Evolutionary conservation across 2,329 filamentous ascomycete genomes (phyloP).

Genomic region (Pyrenochaeta sp.): DNA sequence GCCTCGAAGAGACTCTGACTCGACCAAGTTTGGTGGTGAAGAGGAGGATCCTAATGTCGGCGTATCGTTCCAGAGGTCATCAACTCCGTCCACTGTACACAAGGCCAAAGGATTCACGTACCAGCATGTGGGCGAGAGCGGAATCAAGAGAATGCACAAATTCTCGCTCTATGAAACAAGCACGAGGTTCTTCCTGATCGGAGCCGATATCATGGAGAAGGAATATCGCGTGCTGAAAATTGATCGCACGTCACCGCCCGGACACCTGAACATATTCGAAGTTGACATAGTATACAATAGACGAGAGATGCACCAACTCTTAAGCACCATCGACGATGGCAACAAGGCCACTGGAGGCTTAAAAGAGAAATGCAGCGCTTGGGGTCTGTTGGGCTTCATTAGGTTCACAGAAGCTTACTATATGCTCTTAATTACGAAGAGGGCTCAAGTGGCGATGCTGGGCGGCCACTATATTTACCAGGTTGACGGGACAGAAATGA

Average conservation of each 20-base stretch:
- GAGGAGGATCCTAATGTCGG: slow-evolving; percentile 52
- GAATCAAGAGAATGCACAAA: slow-evolving; percentile 77
- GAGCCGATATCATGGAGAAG: slow-evolving; percentile 87
- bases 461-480: slow-evolving; percentile 97
- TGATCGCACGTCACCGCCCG: slow-evolving; percentile 83
- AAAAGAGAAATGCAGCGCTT: slow-evolving; percentile 87
- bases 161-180: slow-evolving; percentile 98
- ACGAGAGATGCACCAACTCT: slow-evolving; percentile 89
- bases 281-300: slow-evolving; percentile 95
- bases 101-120: slow-evolving; percentile 51
- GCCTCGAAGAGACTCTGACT: slow-evolving; percentile 39
- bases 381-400: slow-evolving; percentile 95
- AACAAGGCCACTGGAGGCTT: slow-evolving; percentile 91
- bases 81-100: slow-evolving; percentile 50
- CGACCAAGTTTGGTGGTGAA: slow-evolving; percentile 50
- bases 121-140: slow-evolving; percentile 54
- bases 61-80: slow-evolving; percentile 49
- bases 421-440: slow-evolving; percentile 95
- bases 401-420: slow-evolving; percentile 96
- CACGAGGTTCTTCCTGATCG: slow-evolving; percentile 91
- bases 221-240: slow-evolving; percentile 94
- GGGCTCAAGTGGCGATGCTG: slow-evolving; percentile 94
- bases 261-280: slow-evolving; percentile 83
- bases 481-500: slow-evolving; percentile 89
- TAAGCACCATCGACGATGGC: slow-evolving; percentile 93